Conservation (phyloP, 257 asterid genomes). For the Gentiana macrophylla region DNA sequence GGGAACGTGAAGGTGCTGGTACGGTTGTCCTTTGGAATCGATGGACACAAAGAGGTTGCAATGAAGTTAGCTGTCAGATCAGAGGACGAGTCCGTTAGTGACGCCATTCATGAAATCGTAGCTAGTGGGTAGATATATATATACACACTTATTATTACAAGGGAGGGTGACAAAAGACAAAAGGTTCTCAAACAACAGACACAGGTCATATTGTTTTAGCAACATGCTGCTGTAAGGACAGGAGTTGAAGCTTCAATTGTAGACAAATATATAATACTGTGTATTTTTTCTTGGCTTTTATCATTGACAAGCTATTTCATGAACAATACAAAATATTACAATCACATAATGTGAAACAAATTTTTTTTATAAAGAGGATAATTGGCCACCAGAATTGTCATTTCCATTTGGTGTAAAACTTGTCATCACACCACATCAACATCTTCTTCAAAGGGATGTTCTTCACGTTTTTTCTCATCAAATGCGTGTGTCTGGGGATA, state of each 20-base stretch:
- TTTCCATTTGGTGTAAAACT: slow-evolving; percentile 27
- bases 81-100: slow-evolving; percentile 68
- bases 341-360: too few relatives aligned
- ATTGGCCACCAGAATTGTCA: neutral
- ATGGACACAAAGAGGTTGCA: slow-evolving; percentile 78
- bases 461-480: slow-evolving; percentile 15
- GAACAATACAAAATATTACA: too few relatives aligned
- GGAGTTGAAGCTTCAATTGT: too few relatives aligned
- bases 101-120: slow-evolving; percentile 88
- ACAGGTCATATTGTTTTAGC: too few relatives aligned
- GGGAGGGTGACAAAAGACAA: too few relatives aligned
- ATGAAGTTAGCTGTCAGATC: slow-evolving; percentile 96
- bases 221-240: too few relatives aligned
- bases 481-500: slow-evolving; percentile 25
- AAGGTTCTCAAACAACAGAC: too few relatives aligned
- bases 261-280: too few relatives aligned
- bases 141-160: too few relatives aligned
- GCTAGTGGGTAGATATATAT: slow-evolving; percentile 55
- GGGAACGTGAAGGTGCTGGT: slow-evolving; percentile 91
- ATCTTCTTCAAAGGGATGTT: slow-evolving; percentile 15
- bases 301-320: too few relatives aligned
- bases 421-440: slow-evolving; percentile 23
- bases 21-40: slow-evolving; percentile 82
- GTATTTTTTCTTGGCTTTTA: too few relatives aligned
- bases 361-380: too few relatives aligned